Evolutionary conservation across 768 basidiomycete species (phyloP).

Genomic region (Xerocomus potaroensis): DNA sequence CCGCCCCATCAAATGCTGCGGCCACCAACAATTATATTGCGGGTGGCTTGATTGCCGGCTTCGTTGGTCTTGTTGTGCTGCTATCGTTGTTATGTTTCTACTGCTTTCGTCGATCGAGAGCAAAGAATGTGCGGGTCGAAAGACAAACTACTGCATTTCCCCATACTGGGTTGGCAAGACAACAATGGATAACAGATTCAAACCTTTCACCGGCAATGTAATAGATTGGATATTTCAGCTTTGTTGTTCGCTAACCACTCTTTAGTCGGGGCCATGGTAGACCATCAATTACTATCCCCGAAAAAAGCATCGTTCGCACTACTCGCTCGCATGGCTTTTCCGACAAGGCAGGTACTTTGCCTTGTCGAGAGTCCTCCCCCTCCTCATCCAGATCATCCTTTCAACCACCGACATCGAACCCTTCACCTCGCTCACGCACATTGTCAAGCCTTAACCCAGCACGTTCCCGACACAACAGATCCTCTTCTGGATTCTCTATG

Average conservation of each 20-base stretch:
- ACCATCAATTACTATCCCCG: conserved; percentile 49
- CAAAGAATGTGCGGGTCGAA: conserved; percentile 34
- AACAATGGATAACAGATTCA: conserved; percentile 7
- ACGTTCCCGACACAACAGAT: conserved; percentile 30
- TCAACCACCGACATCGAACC: conserved; percentile 1
- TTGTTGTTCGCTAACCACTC: conserved; percentile 6
- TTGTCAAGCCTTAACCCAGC: conserved; percentile 20
- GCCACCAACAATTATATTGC: conserved; percentile 39
- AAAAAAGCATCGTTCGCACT: conserved; percentile 39
- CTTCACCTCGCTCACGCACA: conserved; percentile 11
- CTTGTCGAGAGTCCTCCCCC: conserved; percentile 39
- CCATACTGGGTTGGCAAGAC: conserved; percentile 1
- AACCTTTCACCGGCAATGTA: conserved; percentile 12
- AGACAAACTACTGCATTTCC: conserved; percentile 41
- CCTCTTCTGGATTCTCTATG: conserved; percentile 32
- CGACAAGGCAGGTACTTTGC: conserved; percentile 36
- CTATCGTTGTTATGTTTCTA: conserved; percentile 35
- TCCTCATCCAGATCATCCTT: conserved; percentile 35
- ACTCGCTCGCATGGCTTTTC: conserved; percentile 36
- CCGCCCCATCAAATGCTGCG: neutral
- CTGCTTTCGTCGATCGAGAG: conserved; percentile 39
- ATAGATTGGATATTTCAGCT: neutral
- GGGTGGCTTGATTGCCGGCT: conserved; percentile 37
- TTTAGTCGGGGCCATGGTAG: conserved; percentile 45
- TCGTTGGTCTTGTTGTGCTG: conserved; percentile 22